phyloP scores from a whole-genome alignment of 495 filamentous ascomycete genomes.

The Penicillium macrosclerotiorum region DNA sequence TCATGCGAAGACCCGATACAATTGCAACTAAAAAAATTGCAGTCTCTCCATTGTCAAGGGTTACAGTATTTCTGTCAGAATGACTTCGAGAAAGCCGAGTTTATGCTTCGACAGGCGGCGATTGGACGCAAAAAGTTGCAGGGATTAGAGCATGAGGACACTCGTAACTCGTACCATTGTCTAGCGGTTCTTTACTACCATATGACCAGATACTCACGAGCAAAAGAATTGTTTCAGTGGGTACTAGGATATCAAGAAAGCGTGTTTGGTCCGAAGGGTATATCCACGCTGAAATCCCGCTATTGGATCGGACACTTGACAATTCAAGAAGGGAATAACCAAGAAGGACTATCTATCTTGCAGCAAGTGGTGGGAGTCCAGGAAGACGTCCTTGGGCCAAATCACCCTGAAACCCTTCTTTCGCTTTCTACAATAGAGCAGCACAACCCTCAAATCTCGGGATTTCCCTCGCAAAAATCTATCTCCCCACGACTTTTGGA shows the following conservation, averaged over 20 bases:
- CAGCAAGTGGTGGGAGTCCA: background rate
- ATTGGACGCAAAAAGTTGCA: background rate
- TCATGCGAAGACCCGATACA: background rate
- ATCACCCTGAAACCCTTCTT: slow-evolving; percentile 3
- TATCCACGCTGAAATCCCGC: background rate
- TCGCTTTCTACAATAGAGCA: background rate
- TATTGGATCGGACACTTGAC: background rate
- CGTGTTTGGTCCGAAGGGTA: background rate
- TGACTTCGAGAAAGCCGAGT: background rate
- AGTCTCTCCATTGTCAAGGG: background rate
- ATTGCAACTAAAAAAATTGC: background rate
- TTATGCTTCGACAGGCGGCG: background rate
- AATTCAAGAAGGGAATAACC: background rate
- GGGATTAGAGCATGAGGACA: background rate
- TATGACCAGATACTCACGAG: background rate
- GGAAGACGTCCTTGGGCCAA: background rate
- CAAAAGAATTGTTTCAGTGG: background rate
- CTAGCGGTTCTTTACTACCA: background rate
- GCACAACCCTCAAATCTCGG: background rate
- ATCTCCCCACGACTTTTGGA: background rate
- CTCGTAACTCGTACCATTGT: background rate
- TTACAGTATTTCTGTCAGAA: background rate
- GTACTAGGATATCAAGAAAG: background rate
- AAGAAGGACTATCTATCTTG: background rate
- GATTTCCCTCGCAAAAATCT: background rate